Evolutionary conservation across 441 rosid species (phyloP).

Genomic region (Euphorbia schlechtendalii): DNA sequence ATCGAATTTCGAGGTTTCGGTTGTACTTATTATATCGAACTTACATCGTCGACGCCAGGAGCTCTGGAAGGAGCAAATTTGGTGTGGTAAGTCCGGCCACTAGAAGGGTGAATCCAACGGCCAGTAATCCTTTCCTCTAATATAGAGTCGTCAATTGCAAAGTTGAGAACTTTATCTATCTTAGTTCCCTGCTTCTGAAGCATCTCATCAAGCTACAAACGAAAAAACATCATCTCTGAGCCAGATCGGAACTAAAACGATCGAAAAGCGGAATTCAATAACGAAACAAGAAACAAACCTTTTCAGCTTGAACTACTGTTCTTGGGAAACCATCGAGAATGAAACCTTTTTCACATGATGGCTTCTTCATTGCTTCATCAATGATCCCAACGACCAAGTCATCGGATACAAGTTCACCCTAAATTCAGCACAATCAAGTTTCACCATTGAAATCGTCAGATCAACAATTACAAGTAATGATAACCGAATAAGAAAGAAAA

Average conservation of each 20-base stretch:
- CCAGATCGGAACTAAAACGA: too few species aligned
- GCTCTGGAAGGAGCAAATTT: constrained; percentile 86
- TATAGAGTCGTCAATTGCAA: constrained; percentile 79
- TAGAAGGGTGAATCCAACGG: constrained; percentile 92
- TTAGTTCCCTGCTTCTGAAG: constrained; percentile 66
- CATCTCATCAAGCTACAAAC: constrained; percentile 83
- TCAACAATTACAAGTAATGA: too few species aligned
- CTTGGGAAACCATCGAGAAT: constrained; percentile 96
- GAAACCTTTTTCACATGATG: constrained; percentile 91
- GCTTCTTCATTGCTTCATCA: constrained; percentile 87
- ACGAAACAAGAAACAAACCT: constrained; percentile 36
- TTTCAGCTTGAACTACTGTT: constrained; percentile 82
- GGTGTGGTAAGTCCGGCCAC: constrained; percentile 87
- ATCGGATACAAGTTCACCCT: constrained; percentile 98
- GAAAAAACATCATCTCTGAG: neutral
- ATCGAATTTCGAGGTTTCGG: too few species aligned
- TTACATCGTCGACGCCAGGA: constrained; percentile 87
- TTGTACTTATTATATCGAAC: too few species aligned
- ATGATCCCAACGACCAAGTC: constrained; percentile 90
- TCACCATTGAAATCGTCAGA: constrained; percentile 16
- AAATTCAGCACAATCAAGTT: too few species aligned
- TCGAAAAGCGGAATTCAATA: too few species aligned
- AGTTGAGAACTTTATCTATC: constrained; percentile 75
- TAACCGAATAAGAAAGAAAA: neutral
- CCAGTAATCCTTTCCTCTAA: constrained; percentile 95